phyloP scores from a whole-genome alignment of 2,329 filamentous ascomycete genomes.

The Myriosclerotinia duriaeana region DNA sequence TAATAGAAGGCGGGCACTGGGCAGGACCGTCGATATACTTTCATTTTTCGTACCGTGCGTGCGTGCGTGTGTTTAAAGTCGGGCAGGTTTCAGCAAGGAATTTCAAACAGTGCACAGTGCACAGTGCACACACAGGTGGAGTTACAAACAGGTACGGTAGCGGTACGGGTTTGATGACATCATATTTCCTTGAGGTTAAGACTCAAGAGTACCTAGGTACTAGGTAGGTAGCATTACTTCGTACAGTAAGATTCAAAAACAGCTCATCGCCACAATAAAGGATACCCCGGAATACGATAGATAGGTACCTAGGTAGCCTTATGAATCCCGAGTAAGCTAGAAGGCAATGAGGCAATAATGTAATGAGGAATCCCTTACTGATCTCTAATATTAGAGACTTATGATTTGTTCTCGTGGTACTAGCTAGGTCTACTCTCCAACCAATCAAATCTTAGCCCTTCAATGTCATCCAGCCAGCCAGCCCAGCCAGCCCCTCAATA shows the following conservation, averaged over 20 bases:
- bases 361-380: neutral
- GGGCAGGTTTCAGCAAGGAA: too few species aligned
- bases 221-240: too few species aligned
- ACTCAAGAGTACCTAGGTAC: too few species aligned
- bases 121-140: neutral
- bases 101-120: too few species aligned
- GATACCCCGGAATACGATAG: neutral
- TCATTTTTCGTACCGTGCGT: too few species aligned
- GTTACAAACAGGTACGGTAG: neutral
- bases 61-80: too few species aligned
- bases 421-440: neutral
- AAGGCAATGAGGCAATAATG: neutral
- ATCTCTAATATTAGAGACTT: neutral
- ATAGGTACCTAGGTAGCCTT: too few species aligned
- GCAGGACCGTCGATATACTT: too few species aligned
- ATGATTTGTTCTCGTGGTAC: slow-evolving; percentile 15
- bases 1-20: too few species aligned
- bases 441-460: slow-evolving; percentile 1
- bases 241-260: too few species aligned
- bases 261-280: slow-evolving; percentile 9
- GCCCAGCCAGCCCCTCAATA: neutral
- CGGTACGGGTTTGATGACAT: neutral
- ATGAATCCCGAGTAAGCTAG: neutral
- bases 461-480: neutral
- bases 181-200: neutral